phyloP scores from a whole-genome alignment of 1,284 basidiomycete genomes.

The Mycena sp. region DNA sequence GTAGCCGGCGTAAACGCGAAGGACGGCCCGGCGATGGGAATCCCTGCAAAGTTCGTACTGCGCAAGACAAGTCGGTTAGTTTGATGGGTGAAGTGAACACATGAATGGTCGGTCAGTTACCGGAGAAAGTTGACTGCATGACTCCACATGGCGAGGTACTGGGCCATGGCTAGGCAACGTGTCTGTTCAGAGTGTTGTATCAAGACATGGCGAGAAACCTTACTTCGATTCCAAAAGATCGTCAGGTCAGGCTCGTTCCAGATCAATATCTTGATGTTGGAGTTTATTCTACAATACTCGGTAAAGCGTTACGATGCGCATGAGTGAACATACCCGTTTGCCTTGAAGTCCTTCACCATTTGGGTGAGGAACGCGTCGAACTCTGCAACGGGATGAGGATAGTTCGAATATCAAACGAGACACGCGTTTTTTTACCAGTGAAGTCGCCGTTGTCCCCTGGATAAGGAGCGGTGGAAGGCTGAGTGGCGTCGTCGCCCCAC shows the following conservation, averaged over 20 bases:
- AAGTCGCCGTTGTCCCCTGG: conserved; percentile 30
- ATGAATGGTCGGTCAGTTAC: too few relatives aligned
- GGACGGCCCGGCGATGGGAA: conserved; percentile 30
- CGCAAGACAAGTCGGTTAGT: neutral
- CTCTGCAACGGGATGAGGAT: conserved; percentile 1
- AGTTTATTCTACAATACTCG: conserved; percentile 24
- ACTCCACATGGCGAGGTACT: conserved; percentile 31
- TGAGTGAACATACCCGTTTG: conserved; percentile 19
- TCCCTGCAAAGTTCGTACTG: conserved; percentile 27
- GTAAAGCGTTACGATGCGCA: neutral
- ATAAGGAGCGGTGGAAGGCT: conserved; percentile 26
- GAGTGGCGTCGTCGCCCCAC: conserved; percentile 34
- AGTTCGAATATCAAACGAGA: neutral
- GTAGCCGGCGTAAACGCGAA: conserved; percentile 21
- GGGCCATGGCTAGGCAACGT: conserved; percentile 19
- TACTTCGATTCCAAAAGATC: conserved; percentile 31
- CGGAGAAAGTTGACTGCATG: conserved; percentile 27
- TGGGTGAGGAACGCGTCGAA: conserved; percentile 32
- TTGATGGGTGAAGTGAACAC: too few relatives aligned
- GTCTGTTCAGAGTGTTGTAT: neutral
- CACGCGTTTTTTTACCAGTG: conserved; percentile 5
- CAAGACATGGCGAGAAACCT: too few relatives aligned
- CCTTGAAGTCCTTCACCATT: conserved; percentile 32
- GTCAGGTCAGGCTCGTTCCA: conserved; percentile 36
- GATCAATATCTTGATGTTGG: conserved; percentile 32